Evolutionary conservation across 345 rosid species (phyloP).

Genomic region (rapeseed (Brassica napus)): Da-Ae NC_063450.1:50170001-50170500

Average conservation of each 20-base stretch:
- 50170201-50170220: conserved; percentile 50
- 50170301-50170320: conserved; percentile 98
- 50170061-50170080: conserved; percentile 67
- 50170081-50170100: conserved; percentile 65
- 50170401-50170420: conserved; percentile 87
- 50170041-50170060: conserved; percentile 85
- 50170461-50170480: conserved; percentile 62
- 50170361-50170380: conserved; percentile 88
- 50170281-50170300: conserved; percentile 69
- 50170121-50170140: conserved; percentile 63
- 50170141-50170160: conserved; percentile 82
- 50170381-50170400: conserved; percentile 90
- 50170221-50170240: conserved; percentile 54
- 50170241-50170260: conserved; percentile 56
- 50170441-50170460: conserved; percentile 89
- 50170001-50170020: conserved; percentile 45
- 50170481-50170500: conserved; percentile 37
- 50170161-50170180: conserved; percentile 75
- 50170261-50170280: conserved; percentile 55
- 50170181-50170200: conserved; percentile 85
- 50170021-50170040: conserved; percentile 78
- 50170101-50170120: conserved; percentile 63
- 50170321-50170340: conserved; percentile 61
- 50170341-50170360: conserved; percentile 57
- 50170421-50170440: conserved; percentile 91